Evolutionary conservation across 495 filamentous ascomycete genomes (phyloP).

Genomic region (Beverwykella pulmonaria): DNA sequence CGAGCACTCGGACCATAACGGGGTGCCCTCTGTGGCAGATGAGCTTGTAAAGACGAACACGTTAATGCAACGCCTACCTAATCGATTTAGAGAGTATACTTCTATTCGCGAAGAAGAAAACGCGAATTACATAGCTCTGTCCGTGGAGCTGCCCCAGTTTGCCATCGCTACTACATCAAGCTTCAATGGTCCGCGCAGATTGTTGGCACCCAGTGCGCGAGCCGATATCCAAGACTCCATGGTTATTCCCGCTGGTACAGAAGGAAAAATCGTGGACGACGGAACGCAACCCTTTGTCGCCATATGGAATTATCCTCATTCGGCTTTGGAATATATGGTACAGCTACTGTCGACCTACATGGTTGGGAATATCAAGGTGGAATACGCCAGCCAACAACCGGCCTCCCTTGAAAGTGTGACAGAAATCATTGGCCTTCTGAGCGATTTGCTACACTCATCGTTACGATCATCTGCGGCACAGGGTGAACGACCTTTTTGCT

Average conservation of each 20-base stretch:
- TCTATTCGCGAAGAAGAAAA: constrained; percentile 83
- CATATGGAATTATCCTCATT: constrained; percentile 72
- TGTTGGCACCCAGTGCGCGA: background rate
- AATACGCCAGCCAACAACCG: constrained; percentile 28
- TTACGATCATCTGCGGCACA: constrained; percentile 7
- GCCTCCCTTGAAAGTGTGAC: constrained; percentile 55
- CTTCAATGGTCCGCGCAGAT: background rate
- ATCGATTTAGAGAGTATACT: constrained; percentile 67
- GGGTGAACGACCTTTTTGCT: constrained; percentile 9
- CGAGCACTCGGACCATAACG: constrained; percentile 47
- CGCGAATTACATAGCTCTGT: constrained; percentile 64
- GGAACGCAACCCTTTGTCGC: constrained; percentile 66
- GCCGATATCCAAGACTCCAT: constrained; percentile 8
- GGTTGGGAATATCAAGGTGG: constrained; percentile 34
- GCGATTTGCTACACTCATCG: constrained; percentile 55
- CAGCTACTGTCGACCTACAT: constrained; percentile 61
- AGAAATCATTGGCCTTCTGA: constrained; percentile 67
- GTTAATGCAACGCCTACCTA: constrained; percentile 72
- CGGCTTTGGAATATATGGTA: constrained; percentile 74
- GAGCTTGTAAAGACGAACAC: constrained; percentile 64
- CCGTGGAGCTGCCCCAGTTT: constrained; percentile 58
- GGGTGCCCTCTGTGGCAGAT: constrained; percentile 53
- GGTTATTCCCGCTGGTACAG: constrained; percentile 26
- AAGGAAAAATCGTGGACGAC: constrained; percentile 42
- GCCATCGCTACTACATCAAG: background rate